Evolutionary conservation across 2,329 filamentous ascomycete species (phyloP).

Genomic region (Fusarium liriodendri): DNA sequence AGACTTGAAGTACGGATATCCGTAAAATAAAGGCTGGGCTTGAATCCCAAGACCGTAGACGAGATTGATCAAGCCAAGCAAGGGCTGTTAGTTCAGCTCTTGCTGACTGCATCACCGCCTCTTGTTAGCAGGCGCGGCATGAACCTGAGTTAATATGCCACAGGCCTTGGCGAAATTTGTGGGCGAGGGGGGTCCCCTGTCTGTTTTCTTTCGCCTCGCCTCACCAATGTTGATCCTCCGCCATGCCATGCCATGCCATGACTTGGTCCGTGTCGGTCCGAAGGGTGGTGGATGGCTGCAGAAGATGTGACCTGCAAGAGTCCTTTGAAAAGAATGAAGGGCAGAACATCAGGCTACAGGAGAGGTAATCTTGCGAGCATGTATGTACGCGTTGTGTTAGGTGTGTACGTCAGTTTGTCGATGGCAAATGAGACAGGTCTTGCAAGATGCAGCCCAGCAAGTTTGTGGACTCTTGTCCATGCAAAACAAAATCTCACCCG

Average conservation of each 20-base stretch:
- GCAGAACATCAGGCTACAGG: not conserved
- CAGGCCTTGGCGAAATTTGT: constrained; percentile 22
- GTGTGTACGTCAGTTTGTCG: not conserved
- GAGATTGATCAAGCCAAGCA: not conserved
- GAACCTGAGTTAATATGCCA: constrained; percentile 20
- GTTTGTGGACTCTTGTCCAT: not conserved
- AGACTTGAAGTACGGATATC: not conserved
- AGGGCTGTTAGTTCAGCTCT: constrained; percentile 18
- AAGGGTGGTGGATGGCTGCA: constrained; percentile 1
- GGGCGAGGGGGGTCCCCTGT: constrained; percentile 8
- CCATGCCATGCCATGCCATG: not conserved
- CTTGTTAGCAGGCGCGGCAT: constrained; percentile 9
- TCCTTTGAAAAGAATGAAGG: not conserved
- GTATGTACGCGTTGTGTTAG: not conserved
- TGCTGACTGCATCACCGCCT: constrained; percentile 33
- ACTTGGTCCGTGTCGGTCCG: not conserved
- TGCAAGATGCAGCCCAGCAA: constrained; percentile 1
- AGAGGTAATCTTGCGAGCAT: not conserved
- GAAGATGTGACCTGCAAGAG: constrained; percentile 2
- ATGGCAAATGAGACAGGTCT: constrained; percentile 5
- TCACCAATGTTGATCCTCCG: constrained; percentile 9
- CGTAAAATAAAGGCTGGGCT: not conserved
- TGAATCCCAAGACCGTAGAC: not conserved
- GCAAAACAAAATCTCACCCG: constrained; percentile 23
- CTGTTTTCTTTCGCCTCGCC: constrained; percentile 1